Percentiles rank a stretch among this genome's conserved stretches.
phyloP scores from a whole-genome alignment of 768 basidiomycete genomes.

The Lactarius quietus region DNA sequence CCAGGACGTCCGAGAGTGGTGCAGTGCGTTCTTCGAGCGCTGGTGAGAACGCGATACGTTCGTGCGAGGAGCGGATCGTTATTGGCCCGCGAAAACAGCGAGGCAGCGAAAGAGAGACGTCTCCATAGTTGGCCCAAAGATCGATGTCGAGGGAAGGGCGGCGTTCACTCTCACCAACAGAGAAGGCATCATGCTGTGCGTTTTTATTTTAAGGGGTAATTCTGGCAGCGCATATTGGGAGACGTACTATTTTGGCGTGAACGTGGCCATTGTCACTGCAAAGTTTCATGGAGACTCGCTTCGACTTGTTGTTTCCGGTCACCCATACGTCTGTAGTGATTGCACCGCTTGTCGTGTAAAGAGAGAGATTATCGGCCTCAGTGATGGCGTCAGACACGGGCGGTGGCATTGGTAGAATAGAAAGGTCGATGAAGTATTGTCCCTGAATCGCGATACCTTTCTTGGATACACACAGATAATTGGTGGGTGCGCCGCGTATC shows the following conservation, averaged over 20 bases:
- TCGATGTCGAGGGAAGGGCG: slow-evolving; percentile 7
- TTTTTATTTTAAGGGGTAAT: not conserved
- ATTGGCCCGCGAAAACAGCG: slow-evolving; percentile 10
- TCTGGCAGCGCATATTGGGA: not conserved
- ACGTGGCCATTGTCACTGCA: not conserved
- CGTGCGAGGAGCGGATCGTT: slow-evolving; percentile 6
- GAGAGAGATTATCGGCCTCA: slow-evolving; percentile 1
- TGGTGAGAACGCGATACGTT: slow-evolving; percentile 6
- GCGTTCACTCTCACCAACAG: not conserved
- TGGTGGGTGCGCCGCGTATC: not conserved
- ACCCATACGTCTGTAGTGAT: slow-evolving; percentile 8
- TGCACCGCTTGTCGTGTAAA: slow-evolving; percentile 4
- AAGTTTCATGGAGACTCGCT: not conserved
- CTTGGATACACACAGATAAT: slow-evolving; percentile 3
- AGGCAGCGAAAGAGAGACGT: slow-evolving; percentile 6
- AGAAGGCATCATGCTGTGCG: not conserved
- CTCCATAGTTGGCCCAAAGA: slow-evolving; percentile 5
- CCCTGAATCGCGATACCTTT: not conserved
- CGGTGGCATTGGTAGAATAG: not conserved
- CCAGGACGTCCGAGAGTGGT: not conserved
- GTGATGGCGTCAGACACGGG: not conserved
- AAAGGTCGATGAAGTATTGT: slow-evolving; percentile 10
- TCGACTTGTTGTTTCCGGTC: not conserved
- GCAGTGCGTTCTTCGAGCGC: not conserved
- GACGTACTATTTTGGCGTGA: slow-evolving; percentile 9